Conservation (phyloP, 1,284 basidiomycete genomes). For the Heterobasidion parviporum region DNA sequence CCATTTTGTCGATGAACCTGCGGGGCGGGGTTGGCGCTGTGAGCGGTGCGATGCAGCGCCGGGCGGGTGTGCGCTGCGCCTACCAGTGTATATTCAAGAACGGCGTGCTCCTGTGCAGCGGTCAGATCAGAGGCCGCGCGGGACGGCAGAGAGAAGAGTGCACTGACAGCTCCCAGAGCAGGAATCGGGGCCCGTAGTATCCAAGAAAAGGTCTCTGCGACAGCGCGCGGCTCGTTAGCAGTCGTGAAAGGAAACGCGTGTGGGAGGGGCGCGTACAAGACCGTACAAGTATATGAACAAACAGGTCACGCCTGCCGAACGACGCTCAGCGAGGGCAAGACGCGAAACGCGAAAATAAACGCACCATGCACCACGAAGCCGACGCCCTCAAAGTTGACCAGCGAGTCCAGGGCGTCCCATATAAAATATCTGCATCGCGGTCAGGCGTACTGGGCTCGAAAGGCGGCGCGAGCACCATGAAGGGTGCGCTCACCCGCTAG, state of each 20-base stretch:
- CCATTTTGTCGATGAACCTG: conserved; percentile 71
- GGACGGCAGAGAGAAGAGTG: not conserved
- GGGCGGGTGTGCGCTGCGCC: conserved; percentile 1
- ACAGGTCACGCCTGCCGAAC: conserved; percentile 42
- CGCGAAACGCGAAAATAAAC: conserved; percentile 2
- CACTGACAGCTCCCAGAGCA: conserved; percentile 68
- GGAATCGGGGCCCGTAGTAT: conserved; percentile 62
- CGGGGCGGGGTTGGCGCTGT: not conserved
- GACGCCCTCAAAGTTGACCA: conserved; percentile 43
- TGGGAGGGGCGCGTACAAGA: conserved; percentile 38
- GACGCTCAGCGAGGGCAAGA: conserved; percentile 1
- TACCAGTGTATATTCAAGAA: conserved; percentile 76
- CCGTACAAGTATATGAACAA: conserved; percentile 47
- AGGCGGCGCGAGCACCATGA: not conserved
- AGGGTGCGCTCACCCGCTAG: conserved; percentile 37
- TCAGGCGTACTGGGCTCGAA: too few species aligned
- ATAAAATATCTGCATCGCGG: conserved; percentile 39
- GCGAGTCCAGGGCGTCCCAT: conserved; percentile 54
- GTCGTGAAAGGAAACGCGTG: not conserved
- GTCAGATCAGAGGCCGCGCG: conserved; percentile 2
- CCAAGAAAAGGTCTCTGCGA: conserved; percentile 62
- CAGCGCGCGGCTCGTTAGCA: too few species aligned
- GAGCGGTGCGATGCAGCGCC: not conserved
- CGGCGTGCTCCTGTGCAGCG: conserved; percentile 52
- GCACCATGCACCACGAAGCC: conserved; percentile 64